phyloP scores from a whole-genome alignment of 2,329 filamentous ascomycete species.

The Trichoderma arundinaceum region DNA sequence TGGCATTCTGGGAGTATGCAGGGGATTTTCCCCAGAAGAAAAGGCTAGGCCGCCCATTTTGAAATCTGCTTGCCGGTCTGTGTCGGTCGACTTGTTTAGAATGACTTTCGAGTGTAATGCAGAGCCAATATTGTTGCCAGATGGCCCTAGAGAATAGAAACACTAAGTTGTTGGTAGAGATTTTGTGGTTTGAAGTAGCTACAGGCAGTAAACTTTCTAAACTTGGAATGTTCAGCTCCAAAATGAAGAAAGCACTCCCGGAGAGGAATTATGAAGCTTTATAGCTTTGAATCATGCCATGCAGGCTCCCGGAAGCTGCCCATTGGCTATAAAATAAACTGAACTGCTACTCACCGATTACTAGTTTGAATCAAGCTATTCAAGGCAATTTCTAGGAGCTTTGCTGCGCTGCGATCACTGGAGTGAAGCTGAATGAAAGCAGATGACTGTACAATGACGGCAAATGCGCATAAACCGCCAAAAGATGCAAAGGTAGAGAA shows the following conservation, averaged over 20 bases:
- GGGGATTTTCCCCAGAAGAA: slow-evolving; percentile 48
- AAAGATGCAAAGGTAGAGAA: too few relatives aligned
- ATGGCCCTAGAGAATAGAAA: background rate
- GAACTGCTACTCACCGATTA: background rate
- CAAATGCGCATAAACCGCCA: background rate
- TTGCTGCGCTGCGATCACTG: background rate
- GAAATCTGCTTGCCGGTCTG: background rate
- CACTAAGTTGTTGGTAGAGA: background rate
- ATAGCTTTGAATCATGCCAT: background rate
- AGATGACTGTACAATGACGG: background rate
- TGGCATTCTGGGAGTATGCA: slow-evolving; percentile 71
- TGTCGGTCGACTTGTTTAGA: background rate
- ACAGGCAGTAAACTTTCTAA: background rate
- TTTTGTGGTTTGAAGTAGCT: background rate
- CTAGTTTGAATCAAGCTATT: background rate
- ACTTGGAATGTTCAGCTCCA: background rate
- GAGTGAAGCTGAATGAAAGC: background rate
- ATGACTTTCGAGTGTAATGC: background rate
- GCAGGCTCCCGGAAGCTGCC: background rate
- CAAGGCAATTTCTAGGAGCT: background rate
- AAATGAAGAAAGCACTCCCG: background rate
- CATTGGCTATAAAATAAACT: background rate
- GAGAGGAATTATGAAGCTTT: background rate
- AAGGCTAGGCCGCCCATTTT: slow-evolving; percentile 73
- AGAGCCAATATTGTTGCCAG: background rate